phyloP scores from a whole-genome alignment of 169 alveolate genomes.

The Cryptosporidium muris region DNA sequence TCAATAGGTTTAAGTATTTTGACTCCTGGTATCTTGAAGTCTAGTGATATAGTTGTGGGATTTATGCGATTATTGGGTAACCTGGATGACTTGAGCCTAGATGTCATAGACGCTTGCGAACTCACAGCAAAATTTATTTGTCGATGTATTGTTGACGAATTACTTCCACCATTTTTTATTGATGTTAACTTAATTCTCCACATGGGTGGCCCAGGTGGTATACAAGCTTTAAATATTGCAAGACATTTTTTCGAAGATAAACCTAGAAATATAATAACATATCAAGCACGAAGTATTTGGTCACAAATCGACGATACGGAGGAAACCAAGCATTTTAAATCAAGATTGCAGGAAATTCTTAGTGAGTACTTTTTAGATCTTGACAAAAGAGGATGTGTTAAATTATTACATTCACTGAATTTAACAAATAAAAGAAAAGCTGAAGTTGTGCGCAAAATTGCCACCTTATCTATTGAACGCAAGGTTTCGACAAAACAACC shows the following conservation, averaged over 20 bases:
- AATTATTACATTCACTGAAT: slow-evolving; percentile 32
- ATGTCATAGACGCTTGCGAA: slow-evolving; percentile 53
- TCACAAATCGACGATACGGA: slow-evolving; percentile 2
- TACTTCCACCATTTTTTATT: slow-evolving; percentile 58
- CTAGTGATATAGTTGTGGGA: slow-evolving; percentile 51
- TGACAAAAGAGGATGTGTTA: slow-evolving; percentile 57
- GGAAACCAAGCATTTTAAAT: slow-evolving; percentile 6
- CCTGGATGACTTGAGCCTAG: slow-evolving; percentile 43
- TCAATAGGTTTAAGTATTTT: slow-evolving; percentile 39
- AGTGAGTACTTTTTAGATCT: slow-evolving; percentile 1
- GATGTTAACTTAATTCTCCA: slow-evolving; percentile 56
- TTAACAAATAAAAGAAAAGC: slow-evolving; percentile 6
- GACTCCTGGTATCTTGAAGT: slow-evolving; percentile 28
- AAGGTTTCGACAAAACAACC: neutral
- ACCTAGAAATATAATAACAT: slow-evolving; percentile 44
- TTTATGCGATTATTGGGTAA: slow-evolving; percentile 57
- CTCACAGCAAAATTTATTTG: slow-evolving; percentile 53
- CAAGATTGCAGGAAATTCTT: neutral
- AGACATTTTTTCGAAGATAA: slow-evolving; percentile 23
- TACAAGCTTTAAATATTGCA: slow-evolving; percentile 43
- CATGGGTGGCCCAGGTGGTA: slow-evolving; percentile 71
- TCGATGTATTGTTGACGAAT: slow-evolving; percentile 62
- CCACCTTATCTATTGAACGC: slow-evolving; percentile 19
- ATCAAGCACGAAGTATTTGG: slow-evolving; percentile 61
- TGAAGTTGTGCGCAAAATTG: slow-evolving; percentile 1